phyloP scores from a whole-genome alignment of 1,284 basidiomycete species.

The Microbotryomycetes sp. region DNA sequence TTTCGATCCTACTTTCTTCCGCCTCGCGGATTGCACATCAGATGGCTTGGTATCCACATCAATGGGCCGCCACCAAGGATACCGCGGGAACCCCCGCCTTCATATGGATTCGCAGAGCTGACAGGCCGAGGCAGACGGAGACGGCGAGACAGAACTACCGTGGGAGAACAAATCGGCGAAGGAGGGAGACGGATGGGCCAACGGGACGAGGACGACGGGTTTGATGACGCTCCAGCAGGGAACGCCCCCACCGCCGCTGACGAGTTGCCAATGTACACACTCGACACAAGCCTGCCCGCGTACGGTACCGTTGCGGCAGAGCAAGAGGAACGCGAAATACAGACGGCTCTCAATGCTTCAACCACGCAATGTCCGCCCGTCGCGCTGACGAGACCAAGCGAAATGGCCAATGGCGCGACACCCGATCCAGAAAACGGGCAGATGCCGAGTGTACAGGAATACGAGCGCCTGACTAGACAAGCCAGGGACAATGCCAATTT shows the following conservation, averaged over 20 bases:
- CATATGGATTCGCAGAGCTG: not conserved
- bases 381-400: not conserved
- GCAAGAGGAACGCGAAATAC: not conserved
- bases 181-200: slow-evolving; percentile 15
- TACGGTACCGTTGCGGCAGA: slow-evolving; percentile 1
- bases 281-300: slow-evolving; percentile 13
- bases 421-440: not conserved
- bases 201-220: slow-evolving; percentile 18
- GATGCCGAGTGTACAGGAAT: not conserved
- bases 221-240: slow-evolving; percentile 7
- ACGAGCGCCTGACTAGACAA: not conserved
- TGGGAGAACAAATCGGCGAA: slow-evolving; percentile 18
- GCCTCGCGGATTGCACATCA: slow-evolving; percentile 10
- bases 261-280: slow-evolving; percentile 10
- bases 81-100: not conserved
- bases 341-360: not conserved
- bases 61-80: slow-evolving; percentile 4
- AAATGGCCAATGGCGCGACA: not conserved
- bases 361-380: not conserved
- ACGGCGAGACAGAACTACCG: slow-evolving; percentile 14
- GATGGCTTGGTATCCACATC: slow-evolving; percentile 11
- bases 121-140: not conserved
- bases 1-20: slow-evolving; percentile 23
- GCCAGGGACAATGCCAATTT: not conserved
- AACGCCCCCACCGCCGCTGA: not conserved